Evolutionary conservation across 352 stramenopile species (phyloP).

Genomic region (Phytophthora brassicae): DNA sequence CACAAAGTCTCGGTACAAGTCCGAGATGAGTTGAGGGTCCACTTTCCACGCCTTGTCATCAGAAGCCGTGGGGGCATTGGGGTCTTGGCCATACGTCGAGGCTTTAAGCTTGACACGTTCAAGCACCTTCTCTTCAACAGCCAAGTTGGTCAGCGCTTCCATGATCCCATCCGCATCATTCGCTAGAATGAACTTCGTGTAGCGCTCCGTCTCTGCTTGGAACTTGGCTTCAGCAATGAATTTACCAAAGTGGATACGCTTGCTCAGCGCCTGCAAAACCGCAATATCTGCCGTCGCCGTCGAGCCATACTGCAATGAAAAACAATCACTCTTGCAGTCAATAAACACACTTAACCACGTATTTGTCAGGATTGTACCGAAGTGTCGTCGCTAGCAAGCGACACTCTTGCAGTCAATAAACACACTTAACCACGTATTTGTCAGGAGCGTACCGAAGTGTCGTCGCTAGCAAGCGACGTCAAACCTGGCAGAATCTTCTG

Average conservation of each 20-base stretch:
- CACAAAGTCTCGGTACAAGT: constrained; percentile 97
- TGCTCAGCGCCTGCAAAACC: constrained; percentile 94
- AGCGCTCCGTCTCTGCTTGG: constrained; percentile 87
- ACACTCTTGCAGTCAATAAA: too few relatives aligned
- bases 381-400: too few relatives aligned
- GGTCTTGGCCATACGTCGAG: constrained; percentile 93
- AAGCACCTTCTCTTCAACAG: constrained; percentile 92
- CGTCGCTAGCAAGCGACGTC: constrained; percentile 87
- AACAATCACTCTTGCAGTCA: too few relatives aligned
- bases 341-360: too few relatives aligned
- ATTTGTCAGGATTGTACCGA: too few relatives aligned
- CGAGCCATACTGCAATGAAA: constrained; percentile 65
- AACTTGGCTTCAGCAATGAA: constrained; percentile 99
- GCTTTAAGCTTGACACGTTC: constrained; percentile 95
- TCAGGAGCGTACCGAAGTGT: constrained; percentile 51
- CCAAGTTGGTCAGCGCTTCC: constrained; percentile 93
- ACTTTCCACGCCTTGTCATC: constrained; percentile 89
- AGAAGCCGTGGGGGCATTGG: constrained; percentile 44
- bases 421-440: neutral
- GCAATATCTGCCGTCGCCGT: constrained; percentile 89
- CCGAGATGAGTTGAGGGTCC: constrained; percentile 95
- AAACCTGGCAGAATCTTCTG: constrained; percentile 94
- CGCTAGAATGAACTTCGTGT: constrained; percentile 90
- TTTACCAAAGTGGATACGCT: constrained; percentile 98
- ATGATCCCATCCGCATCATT: constrained; percentile 96